These are phyloP conservation scores for Waltergamsia citrina DNA, from an alignment of 2,329 filamentous ascomycete species.

Conservation along the genomic window DNA sequence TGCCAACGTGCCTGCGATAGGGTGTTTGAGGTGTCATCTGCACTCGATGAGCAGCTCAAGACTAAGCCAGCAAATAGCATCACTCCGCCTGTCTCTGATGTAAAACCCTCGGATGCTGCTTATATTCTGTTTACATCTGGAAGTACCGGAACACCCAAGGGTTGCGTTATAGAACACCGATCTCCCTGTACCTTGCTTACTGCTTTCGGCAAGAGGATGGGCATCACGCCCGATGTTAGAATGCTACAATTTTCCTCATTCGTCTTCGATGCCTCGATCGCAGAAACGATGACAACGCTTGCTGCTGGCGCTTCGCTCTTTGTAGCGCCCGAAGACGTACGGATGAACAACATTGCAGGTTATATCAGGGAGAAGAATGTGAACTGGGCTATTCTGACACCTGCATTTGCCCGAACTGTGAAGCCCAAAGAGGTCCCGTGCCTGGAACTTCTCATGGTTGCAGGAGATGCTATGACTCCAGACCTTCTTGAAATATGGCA, in stretches of 20 bases:
- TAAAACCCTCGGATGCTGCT: not conserved
- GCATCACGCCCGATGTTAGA: constrained; percentile 12
- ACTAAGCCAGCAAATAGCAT: no score
- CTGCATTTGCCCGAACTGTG: constrained; percentile 7
- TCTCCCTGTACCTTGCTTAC: constrained; percentile 9
- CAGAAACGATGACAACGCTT: constrained; percentile 7
- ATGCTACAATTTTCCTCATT: constrained; percentile 6
- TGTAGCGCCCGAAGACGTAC: constrained; percentile 7
- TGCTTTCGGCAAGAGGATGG: constrained; percentile 8
- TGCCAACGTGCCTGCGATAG: no score
- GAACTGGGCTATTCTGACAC: constrained; percentile 7
- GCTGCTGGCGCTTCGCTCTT: constrained; percentile 5
- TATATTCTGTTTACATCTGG: constrained; percentile 15
- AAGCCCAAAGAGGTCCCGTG: constrained; percentile 5
- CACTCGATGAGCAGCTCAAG: not conserved
- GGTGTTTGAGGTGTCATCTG: constrained; percentile 1
- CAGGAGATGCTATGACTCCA: constrained; percentile 6
- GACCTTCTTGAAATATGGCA: constrained; percentile 5
- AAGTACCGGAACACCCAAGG: constrained; percentile 13
- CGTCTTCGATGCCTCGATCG: constrained; percentile 4
- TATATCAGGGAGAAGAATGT: constrained; percentile 7
- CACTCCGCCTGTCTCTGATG: no score
- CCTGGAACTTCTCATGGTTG: constrained; percentile 5
- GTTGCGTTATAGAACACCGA: constrained; percentile 10
- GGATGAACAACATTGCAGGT: constrained; percentile 9